These are phyloP conservation scores for Rhizomucor pusillus DNA, from an alignment of 371 early-diverging fungal genomes.

Conservation along the genomic window DNA sequence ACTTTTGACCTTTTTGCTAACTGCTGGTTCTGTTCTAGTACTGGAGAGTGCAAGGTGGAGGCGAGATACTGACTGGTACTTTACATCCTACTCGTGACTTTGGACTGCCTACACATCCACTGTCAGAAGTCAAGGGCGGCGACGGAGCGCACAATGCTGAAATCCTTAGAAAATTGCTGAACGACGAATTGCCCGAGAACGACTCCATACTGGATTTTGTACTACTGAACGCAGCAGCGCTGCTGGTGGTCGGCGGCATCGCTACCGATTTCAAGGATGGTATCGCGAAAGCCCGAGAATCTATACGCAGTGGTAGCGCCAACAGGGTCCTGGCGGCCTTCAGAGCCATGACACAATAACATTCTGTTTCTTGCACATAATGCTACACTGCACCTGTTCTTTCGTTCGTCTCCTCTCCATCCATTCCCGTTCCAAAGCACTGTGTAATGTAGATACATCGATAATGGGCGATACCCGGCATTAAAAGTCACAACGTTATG, in stretches of 20 bases:
- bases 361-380: neutral
- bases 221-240: slow-evolving; percentile 84
- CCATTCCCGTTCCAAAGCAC: too few relatives aligned
- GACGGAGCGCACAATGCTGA: slow-evolving; percentile 72
- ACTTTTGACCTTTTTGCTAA: too few relatives aligned
- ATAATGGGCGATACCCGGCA: too few relatives aligned
- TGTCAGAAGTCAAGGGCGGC: slow-evolving; percentile 78
- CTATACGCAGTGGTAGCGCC: slow-evolving; percentile 73
- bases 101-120: slow-evolving; percentile 74
- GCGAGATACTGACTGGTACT: slow-evolving; percentile 58
- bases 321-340: slow-evolving; percentile 62
- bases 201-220: slow-evolving; percentile 89
- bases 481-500: too few relatives aligned
- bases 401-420: neutral
- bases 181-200: slow-evolving; percentile 50
- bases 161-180: slow-evolving; percentile 65
- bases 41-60: slow-evolving; percentile 63
- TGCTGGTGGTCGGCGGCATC: slow-evolving; percentile 79
- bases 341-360: slow-evolving; percentile 40
- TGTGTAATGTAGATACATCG: too few relatives aligned
- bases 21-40: slow-evolving; percentile 41
- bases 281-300: slow-evolving; percentile 71
- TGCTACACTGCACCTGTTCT: neutral
- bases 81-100: slow-evolving; percentile 83
- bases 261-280: slow-evolving; percentile 76